phyloP scores from a whole-genome alignment of 2,329 filamentous ascomycete species.

The Calonectria fujianensis region DNA sequence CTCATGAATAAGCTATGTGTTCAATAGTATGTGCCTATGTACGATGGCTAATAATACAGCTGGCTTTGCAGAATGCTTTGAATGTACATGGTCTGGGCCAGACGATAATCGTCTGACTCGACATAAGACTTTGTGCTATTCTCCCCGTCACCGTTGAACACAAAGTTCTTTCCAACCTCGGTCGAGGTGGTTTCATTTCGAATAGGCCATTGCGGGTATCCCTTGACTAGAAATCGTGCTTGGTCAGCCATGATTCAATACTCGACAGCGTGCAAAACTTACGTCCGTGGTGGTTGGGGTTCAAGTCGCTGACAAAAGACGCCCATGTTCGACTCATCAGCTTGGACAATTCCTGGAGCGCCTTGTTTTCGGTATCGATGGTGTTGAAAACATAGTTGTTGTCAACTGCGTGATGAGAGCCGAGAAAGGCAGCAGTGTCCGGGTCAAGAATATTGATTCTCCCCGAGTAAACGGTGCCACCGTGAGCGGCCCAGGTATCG shows the following conservation, averaged over 20 bases:
- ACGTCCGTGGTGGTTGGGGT: constrained; percentile 25
- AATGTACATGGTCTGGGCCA: constrained; percentile 22
- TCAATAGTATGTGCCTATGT: no score
- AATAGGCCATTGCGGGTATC: constrained; percentile 5
- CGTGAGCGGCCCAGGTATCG: constrained; percentile 21
- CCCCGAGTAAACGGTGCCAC: constrained; percentile 17
- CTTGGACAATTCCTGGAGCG: background rate
- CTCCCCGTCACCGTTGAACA: constrained; percentile 2
- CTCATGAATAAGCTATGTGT: background rate
- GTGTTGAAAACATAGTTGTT: constrained; percentile 22
- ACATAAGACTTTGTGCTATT: constrained; percentile 17
- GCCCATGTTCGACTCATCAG: constrained; percentile 28
- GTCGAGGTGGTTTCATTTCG: background rate
- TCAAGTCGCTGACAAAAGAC: constrained; percentile 9
- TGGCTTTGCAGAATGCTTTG: constrained; percentile 24
- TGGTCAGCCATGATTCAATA: background rate
- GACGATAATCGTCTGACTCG: constrained; percentile 17
- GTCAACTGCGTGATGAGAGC: constrained; percentile 13
- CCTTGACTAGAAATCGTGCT: constrained; percentile 3
- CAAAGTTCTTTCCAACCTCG: constrained; percentile 19
- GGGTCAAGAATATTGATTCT: constrained; percentile 22
- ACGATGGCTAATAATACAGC: background rate
- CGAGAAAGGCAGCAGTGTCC: background rate
- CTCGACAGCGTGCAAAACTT: background rate
- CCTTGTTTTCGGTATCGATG: background rate